Evolutionary conservation across 495 filamentous ascomycete species (phyloP).

Genomic region (Arthonia radiata): DNA sequence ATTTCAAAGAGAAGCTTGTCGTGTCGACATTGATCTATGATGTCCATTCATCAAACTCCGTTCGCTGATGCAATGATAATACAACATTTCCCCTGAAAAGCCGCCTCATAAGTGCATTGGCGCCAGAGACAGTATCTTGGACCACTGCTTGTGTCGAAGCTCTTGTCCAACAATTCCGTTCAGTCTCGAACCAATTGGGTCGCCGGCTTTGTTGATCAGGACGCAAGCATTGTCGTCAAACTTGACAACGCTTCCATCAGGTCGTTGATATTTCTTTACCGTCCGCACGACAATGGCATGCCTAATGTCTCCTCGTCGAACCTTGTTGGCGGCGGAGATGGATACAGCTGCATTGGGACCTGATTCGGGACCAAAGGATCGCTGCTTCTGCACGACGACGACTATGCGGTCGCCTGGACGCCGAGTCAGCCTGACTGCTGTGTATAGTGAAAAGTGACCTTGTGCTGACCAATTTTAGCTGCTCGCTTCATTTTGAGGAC

Average conservation of each 20-base stretch:
- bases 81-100: no score
- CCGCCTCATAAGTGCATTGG: conserved; percentile 82
- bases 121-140: conserved; percentile 89
- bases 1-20: no score
- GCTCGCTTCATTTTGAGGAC: conserved; percentile 74
- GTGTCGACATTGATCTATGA: no score
- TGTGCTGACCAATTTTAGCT: conserved; percentile 61
- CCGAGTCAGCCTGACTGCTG: background rate
- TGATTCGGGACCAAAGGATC: conserved; percentile 44
- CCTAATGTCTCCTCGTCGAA: conserved; percentile 85
- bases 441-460: background rate
- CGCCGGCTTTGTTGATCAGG: conserved; percentile 86
- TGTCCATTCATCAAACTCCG: no score
- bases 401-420: conserved; percentile 77
- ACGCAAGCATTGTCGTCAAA: conserved; percentile 99
- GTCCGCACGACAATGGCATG: conserved; percentile 92
- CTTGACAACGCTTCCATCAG: conserved; percentile 66
- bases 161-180: conserved; percentile 76
- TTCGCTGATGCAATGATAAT: no score
- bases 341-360: conserved; percentile 26
- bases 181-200: conserved; percentile 81
- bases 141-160: conserved; percentile 73
- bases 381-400: conserved; percentile 90
- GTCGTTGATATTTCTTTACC: conserved; percentile 56
- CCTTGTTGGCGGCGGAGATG: conserved; percentile 56